A percentile compares a stretch with the other conserved stretches of the same genome.
phyloP scores from a whole-genome alignment of 2,329 filamentous ascomycete species.

The Pestalotiopsis sp. region DNA sequence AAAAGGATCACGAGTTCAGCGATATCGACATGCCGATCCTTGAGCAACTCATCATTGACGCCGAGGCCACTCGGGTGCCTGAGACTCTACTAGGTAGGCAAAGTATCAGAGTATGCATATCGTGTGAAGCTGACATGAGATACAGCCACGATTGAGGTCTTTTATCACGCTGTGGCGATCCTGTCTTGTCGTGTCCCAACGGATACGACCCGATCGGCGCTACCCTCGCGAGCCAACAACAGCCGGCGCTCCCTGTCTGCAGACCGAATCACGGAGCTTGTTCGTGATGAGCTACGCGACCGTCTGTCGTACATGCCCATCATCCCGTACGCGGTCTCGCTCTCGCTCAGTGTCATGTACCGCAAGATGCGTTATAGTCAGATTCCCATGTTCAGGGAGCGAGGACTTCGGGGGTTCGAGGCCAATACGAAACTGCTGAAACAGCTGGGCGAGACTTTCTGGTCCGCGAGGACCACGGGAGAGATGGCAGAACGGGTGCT shows the following conservation, averaged over 20 bases:
- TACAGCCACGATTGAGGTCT: constrained; percentile 61
- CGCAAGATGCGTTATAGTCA: constrained; percentile 66
- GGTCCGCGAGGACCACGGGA: constrained; percentile 57
- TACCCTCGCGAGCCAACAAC: constrained; percentile 52
- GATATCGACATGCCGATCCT: constrained; percentile 59
- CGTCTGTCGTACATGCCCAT: constrained; percentile 53
- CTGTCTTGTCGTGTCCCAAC: constrained; percentile 60
- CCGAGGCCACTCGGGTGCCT: constrained; percentile 52
- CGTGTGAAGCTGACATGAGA: constrained; percentile 22
- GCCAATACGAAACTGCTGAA: constrained; percentile 56
- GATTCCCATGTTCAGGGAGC: constrained; percentile 58
- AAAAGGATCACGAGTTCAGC: constrained; percentile 47
- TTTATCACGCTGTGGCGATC: constrained; percentile 67
- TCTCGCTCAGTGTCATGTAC: constrained; percentile 65
- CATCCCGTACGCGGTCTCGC: constrained; percentile 63
- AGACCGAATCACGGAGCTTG: constrained; percentile 59
- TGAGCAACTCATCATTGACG: constrained; percentile 59
- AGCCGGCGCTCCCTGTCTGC: constrained; percentile 60
- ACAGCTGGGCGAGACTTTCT: constrained; percentile 59
- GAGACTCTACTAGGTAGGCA: constrained; percentile 52
- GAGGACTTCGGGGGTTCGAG: constrained; percentile 58
- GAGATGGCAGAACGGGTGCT: constrained; percentile 58
- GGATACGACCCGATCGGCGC: constrained; percentile 32
- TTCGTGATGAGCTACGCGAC: constrained; percentile 52
- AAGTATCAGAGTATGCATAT: background rate